Percentiles rank a stretch among this genome's conserved stretches.
Conservation (phyloP, 2,329 filamentous ascomycete species). For the Tolypocladium endophyticum region DNA sequence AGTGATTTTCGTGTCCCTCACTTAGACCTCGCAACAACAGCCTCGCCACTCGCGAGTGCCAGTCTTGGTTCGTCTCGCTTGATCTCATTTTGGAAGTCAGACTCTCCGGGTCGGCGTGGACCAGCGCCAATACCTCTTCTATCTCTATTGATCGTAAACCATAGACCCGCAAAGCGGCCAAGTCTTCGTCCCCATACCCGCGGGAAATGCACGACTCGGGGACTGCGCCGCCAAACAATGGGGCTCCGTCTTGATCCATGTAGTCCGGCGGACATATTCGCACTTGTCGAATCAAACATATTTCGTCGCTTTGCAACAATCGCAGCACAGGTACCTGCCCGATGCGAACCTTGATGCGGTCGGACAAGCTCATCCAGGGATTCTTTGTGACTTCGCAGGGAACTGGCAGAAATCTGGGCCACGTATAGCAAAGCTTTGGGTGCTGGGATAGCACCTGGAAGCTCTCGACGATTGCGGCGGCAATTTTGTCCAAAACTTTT, state of each 20-base stretch:
- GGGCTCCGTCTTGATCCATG: not conserved
- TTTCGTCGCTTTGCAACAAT: not conserved
- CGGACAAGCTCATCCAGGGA: not conserved
- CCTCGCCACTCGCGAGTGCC: not conserved
- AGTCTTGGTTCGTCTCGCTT: not conserved
- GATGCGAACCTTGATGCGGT: not conserved
- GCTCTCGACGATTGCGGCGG: not conserved
- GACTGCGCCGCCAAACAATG: not conserved
- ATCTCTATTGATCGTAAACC: not conserved
- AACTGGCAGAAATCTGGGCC: not conserved
- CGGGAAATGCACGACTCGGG: not conserved
- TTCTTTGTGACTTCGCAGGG: not conserved
- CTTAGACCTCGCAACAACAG: not conserved
- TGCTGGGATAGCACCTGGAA: not conserved
- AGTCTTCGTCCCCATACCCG: not conserved
- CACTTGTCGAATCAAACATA: not conserved
- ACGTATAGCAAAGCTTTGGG: not conserved
- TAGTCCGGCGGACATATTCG: not conserved
- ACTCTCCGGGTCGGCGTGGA: not conserved
- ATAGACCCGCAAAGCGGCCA: not conserved
- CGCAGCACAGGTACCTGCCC: not conserved
- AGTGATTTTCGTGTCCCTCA: not conserved
- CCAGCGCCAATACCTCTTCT: not conserved
- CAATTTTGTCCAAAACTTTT: not conserved
- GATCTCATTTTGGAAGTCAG: not conserved